These are phyloP conservation scores for Thalassiosira tumida DNA, from an alignment of 352 stramenopile genomes.

Conservation along the genomic window DNA sequence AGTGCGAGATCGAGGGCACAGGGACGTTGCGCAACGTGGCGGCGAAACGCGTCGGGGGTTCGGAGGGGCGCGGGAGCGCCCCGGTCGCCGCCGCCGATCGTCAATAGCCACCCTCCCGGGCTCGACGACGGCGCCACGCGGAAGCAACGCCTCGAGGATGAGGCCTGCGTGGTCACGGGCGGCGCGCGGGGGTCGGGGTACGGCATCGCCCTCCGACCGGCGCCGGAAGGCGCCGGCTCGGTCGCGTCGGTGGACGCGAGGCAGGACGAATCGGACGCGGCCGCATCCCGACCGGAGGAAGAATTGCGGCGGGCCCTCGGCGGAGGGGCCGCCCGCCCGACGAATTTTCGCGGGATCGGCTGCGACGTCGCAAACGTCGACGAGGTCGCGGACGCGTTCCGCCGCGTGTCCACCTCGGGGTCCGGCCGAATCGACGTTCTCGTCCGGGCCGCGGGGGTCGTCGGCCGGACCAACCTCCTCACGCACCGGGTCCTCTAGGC, in stretches of 20 bases:
- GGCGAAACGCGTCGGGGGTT: too few relatives aligned
- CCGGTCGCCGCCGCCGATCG: conserved; percentile 1
- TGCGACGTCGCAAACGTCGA: conserved; percentile 80
- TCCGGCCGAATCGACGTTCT: conserved; percentile 76
- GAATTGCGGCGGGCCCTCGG: conserved; percentile 52
- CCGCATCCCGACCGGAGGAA: conserved; percentile 61
- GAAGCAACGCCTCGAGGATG: conserved; percentile 56
- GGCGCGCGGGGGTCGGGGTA: conserved; percentile 79
- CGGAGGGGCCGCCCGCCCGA: not conserved
- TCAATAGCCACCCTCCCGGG: conserved; percentile 26
- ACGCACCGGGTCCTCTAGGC: conserved; percentile 78
- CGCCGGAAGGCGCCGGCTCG: conserved; percentile 71
- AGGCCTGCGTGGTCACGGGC: conserved; percentile 77
- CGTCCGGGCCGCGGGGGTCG: conserved; percentile 83
- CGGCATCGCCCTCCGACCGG: conserved; percentile 78
- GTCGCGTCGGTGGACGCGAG: conserved; percentile 80
- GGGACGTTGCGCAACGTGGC: conserved; percentile 93
- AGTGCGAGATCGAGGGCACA: conserved; percentile 94
- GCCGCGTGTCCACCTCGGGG: conserved; percentile 55
- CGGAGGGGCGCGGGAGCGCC: too few relatives aligned
- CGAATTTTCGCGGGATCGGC: conserved; percentile 62
- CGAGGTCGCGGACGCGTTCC: conserved; percentile 71
- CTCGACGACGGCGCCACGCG: conserved; percentile 21
- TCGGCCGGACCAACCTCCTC: conserved; percentile 79
- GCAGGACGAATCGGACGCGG: conserved; percentile 60